A percentile compares a stretch with the other conserved stretches of the same genome.
phyloP scores from a whole-genome alignment of 495 filamentous ascomycete species.

The Durotheca rogersii region DNA sequence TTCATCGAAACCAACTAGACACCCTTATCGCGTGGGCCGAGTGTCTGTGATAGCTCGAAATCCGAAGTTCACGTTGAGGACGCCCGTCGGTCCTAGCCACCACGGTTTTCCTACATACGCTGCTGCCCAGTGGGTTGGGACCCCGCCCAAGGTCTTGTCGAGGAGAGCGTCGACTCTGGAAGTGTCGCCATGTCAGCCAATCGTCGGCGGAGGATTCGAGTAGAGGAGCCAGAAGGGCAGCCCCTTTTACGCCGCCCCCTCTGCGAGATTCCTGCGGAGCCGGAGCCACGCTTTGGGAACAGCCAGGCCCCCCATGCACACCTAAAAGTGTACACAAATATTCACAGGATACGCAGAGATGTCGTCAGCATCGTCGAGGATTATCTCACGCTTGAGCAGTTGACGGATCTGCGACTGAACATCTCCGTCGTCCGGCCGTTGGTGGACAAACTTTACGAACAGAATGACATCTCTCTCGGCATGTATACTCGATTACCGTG shows the following conservation, averaged over 20 bases:
- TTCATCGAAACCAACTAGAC: too few relatives aligned
- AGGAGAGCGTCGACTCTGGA: neutral
- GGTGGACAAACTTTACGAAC: slow-evolving; percentile 68
- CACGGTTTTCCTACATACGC: slow-evolving; percentile 1
- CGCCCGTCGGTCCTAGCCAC: slow-evolving; percentile 1
- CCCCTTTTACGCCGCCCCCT: slow-evolving; percentile 30
- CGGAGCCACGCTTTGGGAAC: slow-evolving; percentile 29
- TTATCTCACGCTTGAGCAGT: slow-evolving; percentile 61
- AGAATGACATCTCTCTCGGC: slow-evolving; percentile 67
- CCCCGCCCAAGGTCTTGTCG: neutral
- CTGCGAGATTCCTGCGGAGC: slow-evolving; percentile 21
- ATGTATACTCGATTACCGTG: slow-evolving; percentile 16
- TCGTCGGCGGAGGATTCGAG: slow-evolving; percentile 17
- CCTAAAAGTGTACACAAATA: slow-evolving; percentile 55
- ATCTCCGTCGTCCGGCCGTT: slow-evolving; percentile 66
- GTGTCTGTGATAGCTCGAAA: too few relatives aligned
- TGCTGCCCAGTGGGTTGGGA: slow-evolving; percentile 3
- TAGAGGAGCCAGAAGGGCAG: slow-evolving; percentile 26
- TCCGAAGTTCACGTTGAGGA: neutral
- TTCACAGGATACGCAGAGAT: slow-evolving; percentile 54
- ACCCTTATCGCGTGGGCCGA: too few relatives aligned
- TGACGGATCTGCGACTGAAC: slow-evolving; percentile 68
- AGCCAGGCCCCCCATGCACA: slow-evolving; percentile 40
- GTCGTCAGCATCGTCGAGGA: slow-evolving; percentile 54
- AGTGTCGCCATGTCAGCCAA: slow-evolving; percentile 18